Evolutionary conservation across 192 early-diverging fungal genomes (phyloP), one percentile per base, ranked within the genome.

Genomic region (Mortierella claussenii): DNA sequence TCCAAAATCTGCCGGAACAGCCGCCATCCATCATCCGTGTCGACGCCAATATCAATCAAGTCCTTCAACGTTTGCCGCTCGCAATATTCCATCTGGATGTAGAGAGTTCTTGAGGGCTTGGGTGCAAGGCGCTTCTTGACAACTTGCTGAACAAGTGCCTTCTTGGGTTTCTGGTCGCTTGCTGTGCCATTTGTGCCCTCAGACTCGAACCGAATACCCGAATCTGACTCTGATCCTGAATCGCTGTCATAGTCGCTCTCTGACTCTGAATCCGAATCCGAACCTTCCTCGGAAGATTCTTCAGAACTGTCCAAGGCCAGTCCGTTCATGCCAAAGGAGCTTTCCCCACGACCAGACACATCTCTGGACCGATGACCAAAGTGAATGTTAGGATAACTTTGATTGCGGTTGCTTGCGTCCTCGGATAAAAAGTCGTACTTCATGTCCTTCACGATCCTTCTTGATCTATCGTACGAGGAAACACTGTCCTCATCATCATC

Each of bases 31-130:
- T 93, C 91, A 46, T 96, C 88, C 27, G 91, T 88, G 48, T 91
- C 88, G 13, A 98, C 54, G 0, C 91, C 91, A 61, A 86, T 85
- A 32, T 92, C 88, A 58, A 98, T 92, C 23, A 95, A 64, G 63
- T 97, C 93, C 63, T 84, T 85, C 4, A 98, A 80, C 0, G 97
- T 97, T 62, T 94, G 94, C 55, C 95, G 89, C 71, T 98, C 97
- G 73, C 97, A 98, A 73, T 97, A 98, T 81, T 98, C 96, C 97
- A 98, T 98, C 78, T 98, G 97, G 53, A 98, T 98, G 62, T 97
- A 95, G 30, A 98, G 71, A 10, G 90, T 89, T 53, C 88, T 76
- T 7, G 82, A 81, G 18, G 64, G 63, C 26, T 68, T 65, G 11
- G 65, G 56, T 4, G 36, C 31, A 6, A 24, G 21, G 11, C 51